These are phyloP conservation scores for Phoma sp. DNA, from an alignment of 2,329 filamentous ascomycete species.

Conservation along the genomic window DNA sequence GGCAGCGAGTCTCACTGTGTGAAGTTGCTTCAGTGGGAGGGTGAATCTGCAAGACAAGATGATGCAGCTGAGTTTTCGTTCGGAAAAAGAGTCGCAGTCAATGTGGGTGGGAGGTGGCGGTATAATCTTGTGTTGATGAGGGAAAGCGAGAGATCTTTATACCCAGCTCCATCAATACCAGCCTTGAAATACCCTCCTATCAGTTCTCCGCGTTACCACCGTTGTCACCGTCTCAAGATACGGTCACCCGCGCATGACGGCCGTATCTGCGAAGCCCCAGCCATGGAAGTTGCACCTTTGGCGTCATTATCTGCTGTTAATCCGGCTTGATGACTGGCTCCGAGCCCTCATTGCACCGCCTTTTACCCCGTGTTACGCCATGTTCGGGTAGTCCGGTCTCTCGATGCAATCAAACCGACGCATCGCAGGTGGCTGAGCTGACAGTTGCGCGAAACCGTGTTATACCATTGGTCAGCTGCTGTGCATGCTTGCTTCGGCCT, in stretches of 20 bases:
- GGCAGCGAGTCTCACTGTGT: no score
- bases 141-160: constrained; percentile 2
- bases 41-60: no score
- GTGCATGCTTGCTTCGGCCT: background rate
- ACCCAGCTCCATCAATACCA: background rate
- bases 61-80: no score
- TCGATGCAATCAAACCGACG: constrained; percentile 8
- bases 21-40: no score
- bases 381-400: background rate
- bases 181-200: background rate
- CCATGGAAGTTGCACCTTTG: constrained; percentile 16
- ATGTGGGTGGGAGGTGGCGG: background rate
- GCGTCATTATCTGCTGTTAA: constrained; percentile 8
- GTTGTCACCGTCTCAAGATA: constrained; percentile 15
- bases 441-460: background rate
- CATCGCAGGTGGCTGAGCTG: constrained; percentile 22
- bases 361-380: constrained; percentile 9
- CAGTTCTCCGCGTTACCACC: background rate
- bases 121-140: background rate
- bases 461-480: background rate
- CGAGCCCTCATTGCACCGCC: constrained; percentile 20
- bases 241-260: background rate
- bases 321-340: constrained; percentile 20
- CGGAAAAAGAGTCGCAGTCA: no score
- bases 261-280: constrained; percentile 6